Base-by-base conservation (phyloP, 257 asterid genomes). In the Prunella vulgaris region DNA sequence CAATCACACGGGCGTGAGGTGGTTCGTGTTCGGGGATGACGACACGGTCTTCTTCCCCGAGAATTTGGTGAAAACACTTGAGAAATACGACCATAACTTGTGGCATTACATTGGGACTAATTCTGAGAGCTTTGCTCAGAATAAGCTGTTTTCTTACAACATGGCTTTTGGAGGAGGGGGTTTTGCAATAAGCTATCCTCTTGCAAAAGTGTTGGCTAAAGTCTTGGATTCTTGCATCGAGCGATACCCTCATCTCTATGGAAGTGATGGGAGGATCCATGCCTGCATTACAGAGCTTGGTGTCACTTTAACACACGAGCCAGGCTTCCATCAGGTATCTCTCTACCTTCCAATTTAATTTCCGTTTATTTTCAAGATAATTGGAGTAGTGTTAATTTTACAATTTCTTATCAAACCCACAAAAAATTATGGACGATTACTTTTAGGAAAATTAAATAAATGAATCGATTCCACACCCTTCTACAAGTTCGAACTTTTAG, bases 141-240 rank as follows among this genome's bases (percentile, higher is more conserved):
- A 90, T 20, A 90, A 82, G 63, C 8, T 22, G 8, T 85, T 81
- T 63, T 88, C 98, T 0, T 81, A 66, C 59, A 83, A 79, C 2
- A 90, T 92, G 97, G 97, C 96, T 7, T 92, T 88, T 57, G 98
- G 96, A 1, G 97, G 98, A 37, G 97, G 87, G 8, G 98, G 98
- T 74, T 88, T 92, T 51, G 98, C 98, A 20, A 72, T 90, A n/a
- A 90, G 98, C 81, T 86, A 84, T 62, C 89, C 97, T 37, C 83
- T 90, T 13, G 97, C 97, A 0, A 84, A 69, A 64, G 85, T 80
- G 22, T 67, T 92, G 72, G 90, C 93, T 4, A 74, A 78, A 61
- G 84, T 84, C 7, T 70, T 92, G 0, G 98, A 92, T 76, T 82
- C 93, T 8, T 92, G 95, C 60, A 48, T 92, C 10, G 75, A 80